A percentile compares a stretch with the other conserved stretches of the same genome.
These are phyloP conservation scores for Tricholoma sp. DNA, from an alignment of 768 basidiomycete species.

Conservation along the genomic window DNA sequence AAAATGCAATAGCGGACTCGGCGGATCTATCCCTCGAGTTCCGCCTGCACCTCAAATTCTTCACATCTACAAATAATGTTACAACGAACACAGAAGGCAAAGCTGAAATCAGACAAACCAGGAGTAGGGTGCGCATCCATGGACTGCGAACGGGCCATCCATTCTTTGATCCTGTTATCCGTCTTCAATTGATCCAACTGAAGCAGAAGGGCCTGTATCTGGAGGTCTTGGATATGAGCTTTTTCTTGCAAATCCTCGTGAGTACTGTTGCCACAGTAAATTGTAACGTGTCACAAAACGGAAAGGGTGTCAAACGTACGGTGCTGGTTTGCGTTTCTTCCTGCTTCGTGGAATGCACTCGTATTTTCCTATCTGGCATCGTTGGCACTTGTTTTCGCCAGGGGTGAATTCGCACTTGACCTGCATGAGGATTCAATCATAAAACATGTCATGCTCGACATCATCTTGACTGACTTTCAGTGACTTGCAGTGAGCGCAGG, in stretches of 20 bases:
- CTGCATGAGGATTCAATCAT: constrained; percentile 23
- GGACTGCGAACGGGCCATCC: constrained; percentile 30
- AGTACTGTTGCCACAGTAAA: constrained; percentile 30
- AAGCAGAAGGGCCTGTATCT: constrained; percentile 39
- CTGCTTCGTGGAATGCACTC: constrained; percentile 42
- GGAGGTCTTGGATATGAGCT: constrained; percentile 39
- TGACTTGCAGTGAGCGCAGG: constrained; percentile 55
- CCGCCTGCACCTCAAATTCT: constrained; percentile 1
- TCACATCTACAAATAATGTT: neutral
- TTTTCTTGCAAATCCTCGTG: constrained; percentile 49
- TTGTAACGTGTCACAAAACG: neutral
- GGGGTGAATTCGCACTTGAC: constrained; percentile 47
- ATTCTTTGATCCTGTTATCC: constrained; percentile 36
- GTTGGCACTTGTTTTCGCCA: constrained; percentile 41
- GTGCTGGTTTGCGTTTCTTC: constrained; percentile 55
- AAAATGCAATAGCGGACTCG: constrained; percentile 31
- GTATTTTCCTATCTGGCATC: constrained; percentile 43
- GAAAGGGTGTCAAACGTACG: constrained; percentile 30
- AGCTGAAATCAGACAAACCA: constrained; percentile 5
- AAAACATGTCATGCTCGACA: neutral
- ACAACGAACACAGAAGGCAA: constrained; percentile 1
- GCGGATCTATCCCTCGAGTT: constrained; percentile 26
- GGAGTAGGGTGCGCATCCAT: constrained; percentile 3
- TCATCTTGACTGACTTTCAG: constrained; percentile 36
- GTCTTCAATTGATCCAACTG: constrained; percentile 38